These are phyloP conservation scores for Dipodascopsis uninucleata DNA, from an alignment of 805 yeast species.

Conservation along the genomic window DNA sequence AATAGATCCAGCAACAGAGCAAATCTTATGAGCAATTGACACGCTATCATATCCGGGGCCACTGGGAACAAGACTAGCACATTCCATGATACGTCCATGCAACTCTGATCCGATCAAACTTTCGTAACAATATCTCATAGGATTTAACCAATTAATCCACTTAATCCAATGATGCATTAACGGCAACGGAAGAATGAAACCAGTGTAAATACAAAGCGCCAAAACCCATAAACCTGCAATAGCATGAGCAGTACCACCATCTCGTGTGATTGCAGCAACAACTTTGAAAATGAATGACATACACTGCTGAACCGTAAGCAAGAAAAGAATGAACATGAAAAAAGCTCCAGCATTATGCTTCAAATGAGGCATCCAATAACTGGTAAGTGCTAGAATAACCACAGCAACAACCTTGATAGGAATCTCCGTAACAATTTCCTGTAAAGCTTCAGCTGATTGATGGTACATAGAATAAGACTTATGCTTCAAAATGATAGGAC, in stretches of 20 bases:
- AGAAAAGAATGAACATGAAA: slow-evolving; percentile 49
- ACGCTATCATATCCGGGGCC: slow-evolving; percentile 42
- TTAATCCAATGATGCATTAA: slow-evolving; percentile 50
- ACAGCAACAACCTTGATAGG: slow-evolving; percentile 55
- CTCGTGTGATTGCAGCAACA: slow-evolving; percentile 49
- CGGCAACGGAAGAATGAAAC: slow-evolving; percentile 44
- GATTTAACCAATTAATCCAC: slow-evolving; percentile 49
- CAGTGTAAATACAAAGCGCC: slow-evolving; percentile 55
- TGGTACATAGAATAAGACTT: slow-evolving; percentile 67
- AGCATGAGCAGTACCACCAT: slow-evolving; percentile 56
- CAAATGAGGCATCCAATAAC: slow-evolving; percentile 57
- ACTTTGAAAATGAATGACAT: slow-evolving; percentile 53
- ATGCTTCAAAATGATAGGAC: slow-evolving; percentile 67
- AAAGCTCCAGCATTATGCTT: slow-evolving; percentile 51
- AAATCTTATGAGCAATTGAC: slow-evolving; percentile 41
- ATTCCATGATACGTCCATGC: slow-evolving; percentile 39
- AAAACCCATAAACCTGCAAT: slow-evolving; percentile 55
- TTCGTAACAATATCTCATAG: slow-evolving; percentile 46
- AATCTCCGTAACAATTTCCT: slow-evolving; percentile 56
- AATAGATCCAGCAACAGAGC: slow-evolving; percentile 54
- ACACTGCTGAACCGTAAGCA: slow-evolving; percentile 44
- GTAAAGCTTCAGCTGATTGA: slow-evolving; percentile 70
- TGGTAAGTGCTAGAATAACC: slow-evolving; percentile 45
- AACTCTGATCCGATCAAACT: slow-evolving; percentile 48
- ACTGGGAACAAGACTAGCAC: slow-evolving; percentile 43